phyloP scores from a whole-genome alignment of 2,329 filamentous ascomycete species.

The Fusarium vanettenii region DNA sequence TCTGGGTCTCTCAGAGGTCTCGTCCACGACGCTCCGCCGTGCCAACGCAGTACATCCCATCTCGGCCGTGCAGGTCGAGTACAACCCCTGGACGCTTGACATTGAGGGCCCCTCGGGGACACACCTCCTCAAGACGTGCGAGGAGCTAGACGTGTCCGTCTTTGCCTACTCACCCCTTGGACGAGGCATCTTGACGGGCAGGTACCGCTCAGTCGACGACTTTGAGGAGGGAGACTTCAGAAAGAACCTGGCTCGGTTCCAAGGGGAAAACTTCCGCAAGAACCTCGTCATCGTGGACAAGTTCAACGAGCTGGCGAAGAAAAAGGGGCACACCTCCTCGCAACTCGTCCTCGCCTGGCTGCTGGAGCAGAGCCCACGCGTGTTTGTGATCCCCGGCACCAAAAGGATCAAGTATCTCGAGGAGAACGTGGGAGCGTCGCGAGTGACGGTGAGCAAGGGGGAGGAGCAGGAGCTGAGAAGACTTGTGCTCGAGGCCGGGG shows the following conservation, averaged over 20 bases:
- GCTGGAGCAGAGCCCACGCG: constrained; percentile 67
- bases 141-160: constrained; percentile 66
- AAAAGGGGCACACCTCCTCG: constrained; percentile 65
- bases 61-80: constrained; percentile 66
- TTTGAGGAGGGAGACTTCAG: constrained; percentile 49
- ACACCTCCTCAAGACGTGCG: constrained; percentile 62
- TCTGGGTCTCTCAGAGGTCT: constrained; percentile 66
- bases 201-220: constrained; percentile 58
- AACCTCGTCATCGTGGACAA: constrained; percentile 66
- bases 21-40: constrained; percentile 61
- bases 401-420: constrained; percentile 60
- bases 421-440: constrained; percentile 54
- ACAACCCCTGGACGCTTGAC: constrained; percentile 65
- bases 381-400: constrained; percentile 69
- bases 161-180: constrained; percentile 71
- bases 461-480: constrained; percentile 50
- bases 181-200: constrained; percentile 67
- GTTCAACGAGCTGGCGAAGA: constrained; percentile 45
- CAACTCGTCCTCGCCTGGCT: constrained; percentile 75
- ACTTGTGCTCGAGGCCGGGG: constrained; percentile 41
- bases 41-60: constrained; percentile 62
- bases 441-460: constrained; percentile 47
- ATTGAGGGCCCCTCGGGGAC: constrained; percentile 65
- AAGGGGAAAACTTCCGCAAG: constrained; percentile 50
- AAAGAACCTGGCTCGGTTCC: constrained; percentile 31